Evolutionary conservation across 345 rosid species (phyloP).

Genomic region (Streptanthus diversifolius): DNA sequence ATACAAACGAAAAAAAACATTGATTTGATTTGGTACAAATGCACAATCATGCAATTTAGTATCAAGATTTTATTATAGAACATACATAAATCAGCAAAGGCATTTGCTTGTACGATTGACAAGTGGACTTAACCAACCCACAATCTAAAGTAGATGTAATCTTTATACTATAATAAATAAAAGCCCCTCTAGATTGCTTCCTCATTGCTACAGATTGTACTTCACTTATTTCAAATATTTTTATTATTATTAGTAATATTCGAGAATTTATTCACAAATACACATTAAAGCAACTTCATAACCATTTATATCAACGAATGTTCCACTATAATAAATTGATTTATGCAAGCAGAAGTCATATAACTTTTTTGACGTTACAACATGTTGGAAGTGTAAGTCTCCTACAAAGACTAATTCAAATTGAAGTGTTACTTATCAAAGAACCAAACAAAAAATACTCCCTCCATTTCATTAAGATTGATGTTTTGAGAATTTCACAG

Average conservation of each 20-base stretch:
- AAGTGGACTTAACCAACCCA: constrained; percentile 12
- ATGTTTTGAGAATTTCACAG: too few relatives aligned
- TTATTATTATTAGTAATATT: background rate
- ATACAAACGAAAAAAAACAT: background rate
- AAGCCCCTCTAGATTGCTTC: constrained; percentile 16
- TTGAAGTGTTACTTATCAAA: too few relatives aligned
- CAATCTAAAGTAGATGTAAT: background rate
- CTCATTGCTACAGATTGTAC: background rate
- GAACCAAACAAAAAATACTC: too few relatives aligned
- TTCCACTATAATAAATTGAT: background rate
- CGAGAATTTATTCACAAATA: background rate
- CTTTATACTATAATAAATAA: background rate
- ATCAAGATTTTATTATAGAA: background rate
- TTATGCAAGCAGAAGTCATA: background rate
- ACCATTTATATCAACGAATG: too few relatives aligned
- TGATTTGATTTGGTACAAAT: background rate
- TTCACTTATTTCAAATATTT: background rate
- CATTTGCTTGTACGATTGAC: background rate
- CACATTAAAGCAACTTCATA: background rate
- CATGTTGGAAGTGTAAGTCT: constrained; percentile 5
- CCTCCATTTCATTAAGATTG: too few relatives aligned
- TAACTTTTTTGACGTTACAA: constrained; percentile 12
- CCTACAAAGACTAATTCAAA: constrained; percentile 4
- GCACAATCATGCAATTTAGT: background rate
- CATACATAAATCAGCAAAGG: background rate